Base-by-base conservation (phyloP, 768 basidiomycete species). In the Neoboletus brunneissimus region DNA sequence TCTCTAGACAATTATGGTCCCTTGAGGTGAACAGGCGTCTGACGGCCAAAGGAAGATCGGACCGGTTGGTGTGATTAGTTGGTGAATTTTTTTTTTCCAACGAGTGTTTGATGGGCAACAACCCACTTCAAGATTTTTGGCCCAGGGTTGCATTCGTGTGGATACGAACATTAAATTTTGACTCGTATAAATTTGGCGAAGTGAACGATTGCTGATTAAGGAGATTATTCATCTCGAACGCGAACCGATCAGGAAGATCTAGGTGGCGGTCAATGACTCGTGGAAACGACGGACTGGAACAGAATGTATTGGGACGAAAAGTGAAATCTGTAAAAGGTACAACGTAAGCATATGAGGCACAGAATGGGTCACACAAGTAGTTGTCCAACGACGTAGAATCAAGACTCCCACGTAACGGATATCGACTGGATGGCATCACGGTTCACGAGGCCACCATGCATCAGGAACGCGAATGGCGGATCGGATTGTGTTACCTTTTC, bases 361-460 rank as follows among this genome's bases (percentile, higher is more conserved):
- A 12, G 54, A n/a, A 23, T 35, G 42, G 11, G 18, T 27, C 2
- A 43, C 45, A 40, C 38, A 40, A 40, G 11, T 6, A 51, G 41
- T 29, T 45, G 35, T 51, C 43, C 38, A 45, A 55, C 34, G n/a
- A 55, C 34, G n/a, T 44, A 51, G 38, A 41, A 51, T 55, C 50
- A 49, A 53, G 48, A 54, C 49, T 55, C 49, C 31, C 53, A 66
- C 59, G 57, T 66, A 59, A 63, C 55, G 43, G 32, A 20, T 35
- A 37, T 55, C 45, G 54, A 50, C n/a, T 29, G 22, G 40, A 38
- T 29, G 41, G 23, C 34, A 58, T 51, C 57, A 60, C 53, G 32
- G 41, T 55, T 48, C 57, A 63, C 51, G 38, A 47, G 58, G 61
- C 44, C 38, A 44, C 49, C 43, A 40, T 34, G 43, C 22, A 49